phyloP scores from a whole-genome alignment of 139 green algal genomes.

The Micromonas pusilla region DNA sequence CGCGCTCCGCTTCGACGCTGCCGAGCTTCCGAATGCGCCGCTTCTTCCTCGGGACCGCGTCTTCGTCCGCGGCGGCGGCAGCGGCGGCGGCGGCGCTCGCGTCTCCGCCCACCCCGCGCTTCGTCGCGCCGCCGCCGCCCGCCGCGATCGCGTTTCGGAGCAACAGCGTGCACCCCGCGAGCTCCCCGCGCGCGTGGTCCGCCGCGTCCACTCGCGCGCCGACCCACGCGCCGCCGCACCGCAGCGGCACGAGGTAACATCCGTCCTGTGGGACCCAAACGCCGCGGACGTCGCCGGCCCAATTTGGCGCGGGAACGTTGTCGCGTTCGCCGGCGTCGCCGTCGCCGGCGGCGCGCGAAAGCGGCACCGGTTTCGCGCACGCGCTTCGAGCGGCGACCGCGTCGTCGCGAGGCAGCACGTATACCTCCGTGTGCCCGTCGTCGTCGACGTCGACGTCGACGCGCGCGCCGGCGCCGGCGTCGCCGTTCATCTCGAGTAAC shows the following conservation, averaged over 20 bases:
- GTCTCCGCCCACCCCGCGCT: no score
- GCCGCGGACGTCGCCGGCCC: background rate
- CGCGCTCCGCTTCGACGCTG: no score
- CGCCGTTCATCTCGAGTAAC: no score
- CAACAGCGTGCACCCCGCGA: background rate
- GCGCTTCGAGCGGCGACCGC: background rate
- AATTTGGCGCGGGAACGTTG: background rate
- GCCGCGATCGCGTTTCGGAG: background rate
- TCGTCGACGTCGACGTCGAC: background rate
- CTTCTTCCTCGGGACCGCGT: no score
- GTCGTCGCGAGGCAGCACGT: background rate
- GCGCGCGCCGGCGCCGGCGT: background rate
- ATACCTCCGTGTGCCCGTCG: background rate
- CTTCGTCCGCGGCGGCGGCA: no score
- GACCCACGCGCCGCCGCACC: background rate
- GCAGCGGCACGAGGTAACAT: background rate
- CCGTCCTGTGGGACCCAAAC: background rate
- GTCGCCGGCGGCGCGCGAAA: background rate
- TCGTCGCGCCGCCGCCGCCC: no score
- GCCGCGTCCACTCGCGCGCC: background rate
- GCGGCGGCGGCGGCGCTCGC: no score
- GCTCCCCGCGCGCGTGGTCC: background rate
- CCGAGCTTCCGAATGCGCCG: no score
- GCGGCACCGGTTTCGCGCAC: background rate
- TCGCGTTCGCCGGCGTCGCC: no score